phyloP scores from a whole-genome alignment of 164 flowering plant genomes.

The Stephania cephalantha region DNA sequence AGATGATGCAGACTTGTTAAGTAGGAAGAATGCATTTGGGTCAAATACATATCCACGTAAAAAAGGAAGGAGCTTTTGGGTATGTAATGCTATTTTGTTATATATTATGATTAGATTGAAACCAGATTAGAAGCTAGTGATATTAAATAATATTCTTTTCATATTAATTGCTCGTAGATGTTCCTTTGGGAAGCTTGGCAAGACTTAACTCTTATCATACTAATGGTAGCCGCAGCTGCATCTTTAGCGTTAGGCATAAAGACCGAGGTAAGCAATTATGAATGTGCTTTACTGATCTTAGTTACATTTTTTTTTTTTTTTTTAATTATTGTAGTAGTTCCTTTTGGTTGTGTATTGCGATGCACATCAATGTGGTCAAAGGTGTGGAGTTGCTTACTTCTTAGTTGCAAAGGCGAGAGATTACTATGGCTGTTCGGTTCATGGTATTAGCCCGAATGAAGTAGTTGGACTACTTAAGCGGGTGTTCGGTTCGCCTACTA shows the following conservation, averaged over 20 bases:
- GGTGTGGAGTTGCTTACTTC: background rate
- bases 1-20: slow-evolving; percentile 57
- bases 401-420: too few species aligned
- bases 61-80: slow-evolving; percentile 82
- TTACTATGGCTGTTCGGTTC: too few species aligned
- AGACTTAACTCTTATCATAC: slow-evolving; percentile 82
- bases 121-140: background rate
- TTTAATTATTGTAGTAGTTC: background rate
- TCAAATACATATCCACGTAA: slow-evolving; percentile 91
- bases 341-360: background rate
- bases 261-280: slow-evolving; percentile 62
- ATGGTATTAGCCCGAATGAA: too few species aligned
- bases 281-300: background rate
- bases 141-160: background rate
- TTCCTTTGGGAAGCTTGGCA: slow-evolving; percentile 98
- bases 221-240: slow-evolving; percentile 91
- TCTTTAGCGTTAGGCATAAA: slow-evolving; percentile 88
- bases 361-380: background rate
- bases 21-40: slow-evolving; percentile 66
- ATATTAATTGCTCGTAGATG: slow-evolving; percentile 28
- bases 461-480: too few species aligned
- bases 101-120: background rate
- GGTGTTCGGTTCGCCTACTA: too few species aligned
- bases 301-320: background rate
- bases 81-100: slow-evolving; percentile 17